Evolutionary conservation across 2,329 filamentous ascomycete species (phyloP).

Genomic region (Bipolaris cookei): DNA sequence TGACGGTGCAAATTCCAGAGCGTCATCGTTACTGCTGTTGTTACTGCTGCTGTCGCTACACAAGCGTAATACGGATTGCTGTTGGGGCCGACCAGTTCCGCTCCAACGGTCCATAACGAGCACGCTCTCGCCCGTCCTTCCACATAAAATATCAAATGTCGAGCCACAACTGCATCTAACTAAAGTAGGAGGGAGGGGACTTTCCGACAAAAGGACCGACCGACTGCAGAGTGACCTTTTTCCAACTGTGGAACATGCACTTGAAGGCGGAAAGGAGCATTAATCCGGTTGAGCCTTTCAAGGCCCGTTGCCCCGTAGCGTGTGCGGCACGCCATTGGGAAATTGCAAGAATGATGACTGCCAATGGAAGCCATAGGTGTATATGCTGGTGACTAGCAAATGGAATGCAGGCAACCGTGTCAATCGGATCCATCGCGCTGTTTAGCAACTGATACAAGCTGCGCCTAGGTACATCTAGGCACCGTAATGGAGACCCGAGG

Average conservation of each 20-base stretch:
- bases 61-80: conserved; percentile 1
- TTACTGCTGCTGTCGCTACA: neutral
- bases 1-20: neutral
- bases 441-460: conserved; percentile 1
- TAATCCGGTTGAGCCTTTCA: neutral
- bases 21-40: neutral
- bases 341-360: neutral
- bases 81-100: conserved; percentile 3
- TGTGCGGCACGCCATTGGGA: conserved; percentile 5
- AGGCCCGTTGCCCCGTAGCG: neutral
- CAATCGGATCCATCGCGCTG: conserved; percentile 3
- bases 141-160: conserved; percentile 3
- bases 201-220: conserved; percentile 7
- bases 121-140: conserved; percentile 1
- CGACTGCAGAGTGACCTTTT: conserved; percentile 1
- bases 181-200: neutral
- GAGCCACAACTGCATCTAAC: conserved; percentile 1
- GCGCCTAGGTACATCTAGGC: neutral
- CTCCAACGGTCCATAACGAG: conserved; percentile 4
- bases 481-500: conserved; percentile 3
- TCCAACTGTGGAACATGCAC: neutral
- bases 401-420: conserved; percentile 3
- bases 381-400: conserved; percentile 4
- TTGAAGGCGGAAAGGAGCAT: conserved; percentile 4
- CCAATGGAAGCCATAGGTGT: conserved; percentile 6